Evolutionary conservation across 257 asterid species (phyloP).

Genomic region (Ilex asprella): DNA sequence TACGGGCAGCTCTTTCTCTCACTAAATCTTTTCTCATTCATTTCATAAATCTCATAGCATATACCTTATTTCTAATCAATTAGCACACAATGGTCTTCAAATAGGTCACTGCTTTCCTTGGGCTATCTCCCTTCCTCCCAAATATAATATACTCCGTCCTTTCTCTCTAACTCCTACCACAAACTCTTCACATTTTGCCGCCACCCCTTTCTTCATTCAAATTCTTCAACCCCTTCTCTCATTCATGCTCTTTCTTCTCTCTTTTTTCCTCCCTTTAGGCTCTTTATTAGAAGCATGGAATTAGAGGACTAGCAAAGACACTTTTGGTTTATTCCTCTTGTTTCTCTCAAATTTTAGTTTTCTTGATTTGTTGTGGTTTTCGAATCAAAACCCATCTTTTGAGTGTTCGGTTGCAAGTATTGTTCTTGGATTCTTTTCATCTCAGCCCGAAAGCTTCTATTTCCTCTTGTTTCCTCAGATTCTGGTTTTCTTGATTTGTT

Average conservation of each 20-base stretch:
- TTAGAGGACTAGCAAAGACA: constrained; percentile 14
- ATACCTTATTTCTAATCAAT: constrained; percentile 3
- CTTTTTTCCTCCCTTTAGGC: too few species aligned
- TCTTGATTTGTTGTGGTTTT: constrained; percentile 15
- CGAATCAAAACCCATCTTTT: constrained; percentile 1
- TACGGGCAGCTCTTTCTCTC: constrained; percentile 39
- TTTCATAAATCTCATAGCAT: constrained; percentile 4
- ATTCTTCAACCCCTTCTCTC: constrained; percentile 7
- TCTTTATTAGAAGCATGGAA: background rate
- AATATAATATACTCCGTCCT: too few species aligned
- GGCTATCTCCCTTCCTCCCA: too few species aligned
- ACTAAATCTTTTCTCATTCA: constrained; percentile 9
- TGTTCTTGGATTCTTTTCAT: background rate
- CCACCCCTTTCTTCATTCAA: constrained; percentile 29
- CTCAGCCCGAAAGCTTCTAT: background rate
- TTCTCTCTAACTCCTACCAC: constrained; percentile 9
- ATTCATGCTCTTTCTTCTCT: background rate
- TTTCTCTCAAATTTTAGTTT: constrained; percentile 9
- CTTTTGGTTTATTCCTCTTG: constrained; percentile 28
- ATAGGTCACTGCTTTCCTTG: constrained; percentile 7
- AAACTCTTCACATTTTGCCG: constrained; percentile 44
- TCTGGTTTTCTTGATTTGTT: constrained; percentile 16
- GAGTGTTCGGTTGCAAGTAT: background rate
- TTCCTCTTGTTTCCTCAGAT: constrained; percentile 1
- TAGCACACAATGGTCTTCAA: background rate